Percentiles rank a stretch among this genome's conserved stretches.
phyloP scores from a whole-genome alignment of 2,329 filamentous ascomycete species.

The Epichloe brachyelytri region DNA sequence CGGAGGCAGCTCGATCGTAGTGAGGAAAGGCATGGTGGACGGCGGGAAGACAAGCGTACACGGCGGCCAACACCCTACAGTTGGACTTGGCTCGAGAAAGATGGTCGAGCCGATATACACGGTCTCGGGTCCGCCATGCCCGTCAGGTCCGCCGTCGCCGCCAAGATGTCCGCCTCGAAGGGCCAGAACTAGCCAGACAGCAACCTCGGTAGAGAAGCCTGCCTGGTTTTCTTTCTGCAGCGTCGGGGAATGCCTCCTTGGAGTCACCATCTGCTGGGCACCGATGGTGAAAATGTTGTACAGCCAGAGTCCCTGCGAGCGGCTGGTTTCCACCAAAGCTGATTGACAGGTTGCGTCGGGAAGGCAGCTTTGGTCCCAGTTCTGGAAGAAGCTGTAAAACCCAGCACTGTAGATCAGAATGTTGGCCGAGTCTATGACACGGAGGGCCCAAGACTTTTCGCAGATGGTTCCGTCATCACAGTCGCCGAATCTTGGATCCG shows the following conservation, averaged over 20 bases:
- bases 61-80: too few species aligned
- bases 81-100: too few species aligned
- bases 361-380: background rate
- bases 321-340: conserved; percentile 8
- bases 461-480: conserved; percentile 8
- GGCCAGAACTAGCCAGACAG: too few species aligned
- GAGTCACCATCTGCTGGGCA: conserved; percentile 12
- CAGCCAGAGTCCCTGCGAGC: conserved; percentile 10
- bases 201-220: too few species aligned
- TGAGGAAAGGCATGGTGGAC: too few species aligned
- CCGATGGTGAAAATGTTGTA: conserved; percentile 18
- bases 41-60: too few species aligned
- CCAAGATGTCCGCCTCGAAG: too few species aligned
- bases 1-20: too few species aligned
- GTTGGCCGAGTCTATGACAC: conserved; percentile 7
- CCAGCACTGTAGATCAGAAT: conserved; percentile 14
- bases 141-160: too few species aligned
- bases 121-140: background rate
- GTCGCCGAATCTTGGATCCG: conserved; percentile 7
- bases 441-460: conserved; percentile 13
- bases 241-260: too few species aligned
- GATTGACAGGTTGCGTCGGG: conserved; percentile 12
- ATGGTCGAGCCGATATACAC: too few species aligned
- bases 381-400: conserved; percentile 15
- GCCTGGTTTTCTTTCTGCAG: too few species aligned